Evolutionary conservation across 2,329 filamentous ascomycete species (phyloP).

Genomic region (Paramyrothecium sp.): DNA sequence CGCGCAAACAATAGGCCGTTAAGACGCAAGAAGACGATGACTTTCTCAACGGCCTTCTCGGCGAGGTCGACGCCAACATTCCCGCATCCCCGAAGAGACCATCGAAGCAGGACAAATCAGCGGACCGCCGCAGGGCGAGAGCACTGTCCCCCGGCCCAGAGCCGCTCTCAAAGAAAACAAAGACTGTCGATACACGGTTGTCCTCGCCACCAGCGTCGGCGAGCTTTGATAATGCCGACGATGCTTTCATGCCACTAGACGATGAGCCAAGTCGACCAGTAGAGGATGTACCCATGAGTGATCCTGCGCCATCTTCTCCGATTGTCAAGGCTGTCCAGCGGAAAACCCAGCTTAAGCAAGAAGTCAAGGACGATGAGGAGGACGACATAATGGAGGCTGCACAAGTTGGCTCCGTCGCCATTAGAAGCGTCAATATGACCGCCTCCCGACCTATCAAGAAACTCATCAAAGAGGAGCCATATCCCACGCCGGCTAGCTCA

Average conservation of each 20-base stretch:
- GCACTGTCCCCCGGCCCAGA: slow-evolving; percentile 72
- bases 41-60: slow-evolving; percentile 82
- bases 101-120: slow-evolving; percentile 66
- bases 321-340: slow-evolving; percentile 75
- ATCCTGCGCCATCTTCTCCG: slow-evolving; percentile 83
- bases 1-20: slow-evolving; percentile 50
- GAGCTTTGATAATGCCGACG: slow-evolving; percentile 52
- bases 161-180: slow-evolving; percentile 55
- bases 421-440: slow-evolving; percentile 78
- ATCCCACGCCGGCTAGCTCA: slow-evolving; percentile 72
- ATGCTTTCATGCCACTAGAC: slow-evolving; percentile 57
- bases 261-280: slow-evolving; percentile 50
- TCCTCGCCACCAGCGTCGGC: slow-evolving; percentile 43
- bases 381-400: slow-evolving; percentile 88
- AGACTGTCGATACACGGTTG: slow-evolving; percentile 47
- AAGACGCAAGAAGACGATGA: slow-evolving; percentile 86
- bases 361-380: slow-evolving; percentile 64
- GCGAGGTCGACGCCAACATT: slow-evolving; percentile 80
- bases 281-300: slow-evolving; percentile 72
- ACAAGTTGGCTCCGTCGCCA: slow-evolving; percentile 67
- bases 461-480: slow-evolving; percentile 63
- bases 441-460: slow-evolving; percentile 74
- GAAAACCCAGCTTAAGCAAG: slow-evolving; percentile 54
- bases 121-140: slow-evolving; percentile 75
- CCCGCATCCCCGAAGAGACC: slow-evolving; percentile 52